Percentiles rank a stretch among this genome's conserved stretches.
Evolutionary conservation across 2,329 filamentous ascomycete species (phyloP).

Genomic region (Xylaria sp.): DNA sequence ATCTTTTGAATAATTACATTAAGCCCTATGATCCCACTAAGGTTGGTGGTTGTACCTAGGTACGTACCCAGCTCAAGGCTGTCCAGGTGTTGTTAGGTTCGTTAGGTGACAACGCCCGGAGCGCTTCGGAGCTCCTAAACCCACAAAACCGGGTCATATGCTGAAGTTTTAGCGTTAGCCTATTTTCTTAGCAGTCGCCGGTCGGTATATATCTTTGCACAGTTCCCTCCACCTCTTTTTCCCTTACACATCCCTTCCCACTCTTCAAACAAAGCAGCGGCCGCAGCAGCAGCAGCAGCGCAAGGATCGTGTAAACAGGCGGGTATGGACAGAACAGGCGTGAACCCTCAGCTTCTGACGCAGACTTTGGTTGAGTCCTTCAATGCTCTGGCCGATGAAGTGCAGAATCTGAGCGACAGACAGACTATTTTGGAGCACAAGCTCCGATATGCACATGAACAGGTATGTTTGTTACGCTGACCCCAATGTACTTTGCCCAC

Average conservation of each 20-base stretch:
- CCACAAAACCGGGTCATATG: slow-evolving; percentile 28
- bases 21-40: too few species aligned
- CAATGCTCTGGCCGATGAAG: slow-evolving; percentile 67
- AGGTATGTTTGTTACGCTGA: too few species aligned
- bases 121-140: slow-evolving; percentile 19
- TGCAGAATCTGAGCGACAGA: slow-evolving; percentile 66
- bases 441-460: slow-evolving; percentile 68
- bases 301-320: slow-evolving; percentile 9
- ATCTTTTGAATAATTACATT: too few species aligned
- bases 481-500: too few species aligned
- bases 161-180: slow-evolving; percentile 15
- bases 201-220: slow-evolving; percentile 23
- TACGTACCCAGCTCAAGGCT: too few species aligned
- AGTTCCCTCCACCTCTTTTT: slow-evolving; percentile 1
- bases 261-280: not conserved
- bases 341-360: slow-evolving; percentile 52
- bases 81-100: too few species aligned
- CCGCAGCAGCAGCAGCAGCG: too few species aligned
- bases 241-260: slow-evolving; percentile 5
- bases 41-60: too few species aligned
- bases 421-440: slow-evolving; percentile 72
- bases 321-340: slow-evolving; percentile 39
- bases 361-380: slow-evolving; percentile 68
- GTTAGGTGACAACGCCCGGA: slow-evolving; percentile 3
- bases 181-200: too few species aligned